Conservation (phyloP, 2,329 filamentous ascomycete species). For the Pezicula rhizophila region DNA sequence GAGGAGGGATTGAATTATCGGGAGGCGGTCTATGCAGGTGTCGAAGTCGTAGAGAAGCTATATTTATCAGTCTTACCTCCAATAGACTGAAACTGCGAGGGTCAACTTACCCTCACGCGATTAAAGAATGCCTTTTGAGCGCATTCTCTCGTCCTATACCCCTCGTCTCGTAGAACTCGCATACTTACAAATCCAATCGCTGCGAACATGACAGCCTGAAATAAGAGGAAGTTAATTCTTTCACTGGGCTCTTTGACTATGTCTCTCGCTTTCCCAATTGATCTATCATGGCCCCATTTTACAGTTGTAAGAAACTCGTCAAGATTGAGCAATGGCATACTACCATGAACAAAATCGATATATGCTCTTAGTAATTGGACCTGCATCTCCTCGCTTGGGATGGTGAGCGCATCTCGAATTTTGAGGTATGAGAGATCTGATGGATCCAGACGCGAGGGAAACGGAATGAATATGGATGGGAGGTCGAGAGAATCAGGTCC, state of each 20-base stretch:
- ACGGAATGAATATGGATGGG: background rate
- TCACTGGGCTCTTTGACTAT: slow-evolving; percentile 56
- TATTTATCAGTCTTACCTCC: background rate
- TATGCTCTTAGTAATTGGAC: slow-evolving; percentile 75
- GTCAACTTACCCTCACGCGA: slow-evolving; percentile 50
- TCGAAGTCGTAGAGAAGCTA: slow-evolving; percentile 20
- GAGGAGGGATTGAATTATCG: slow-evolving; percentile 15
- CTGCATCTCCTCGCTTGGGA: slow-evolving; percentile 64
- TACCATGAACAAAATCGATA: slow-evolving; percentile 48
- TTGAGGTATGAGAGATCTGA: slow-evolving; percentile 55
- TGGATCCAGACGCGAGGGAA: background rate
- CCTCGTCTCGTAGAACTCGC: slow-evolving; percentile 4
- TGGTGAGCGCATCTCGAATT: slow-evolving; percentile 72
- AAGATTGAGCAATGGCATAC: slow-evolving; percentile 77
- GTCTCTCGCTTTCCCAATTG: slow-evolving; percentile 9
- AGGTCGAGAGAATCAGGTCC: background rate
- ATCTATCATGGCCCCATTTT: slow-evolving; percentile 33
- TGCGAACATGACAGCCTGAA: slow-evolving; percentile 14
- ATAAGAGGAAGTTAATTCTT: slow-evolving; percentile 11
- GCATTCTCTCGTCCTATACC: slow-evolving; percentile 42
- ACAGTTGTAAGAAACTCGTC: slow-evolving; percentile 51
- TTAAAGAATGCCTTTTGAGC: slow-evolving; percentile 82
- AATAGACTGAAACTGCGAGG: too few species aligned
- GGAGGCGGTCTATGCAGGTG: slow-evolving; percentile 11
- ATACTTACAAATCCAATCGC: slow-evolving; percentile 4